Evolutionary conservation across 2,329 filamentous ascomycete species (phyloP).

Genomic region (Plenodomus biglobosus): DNA sequence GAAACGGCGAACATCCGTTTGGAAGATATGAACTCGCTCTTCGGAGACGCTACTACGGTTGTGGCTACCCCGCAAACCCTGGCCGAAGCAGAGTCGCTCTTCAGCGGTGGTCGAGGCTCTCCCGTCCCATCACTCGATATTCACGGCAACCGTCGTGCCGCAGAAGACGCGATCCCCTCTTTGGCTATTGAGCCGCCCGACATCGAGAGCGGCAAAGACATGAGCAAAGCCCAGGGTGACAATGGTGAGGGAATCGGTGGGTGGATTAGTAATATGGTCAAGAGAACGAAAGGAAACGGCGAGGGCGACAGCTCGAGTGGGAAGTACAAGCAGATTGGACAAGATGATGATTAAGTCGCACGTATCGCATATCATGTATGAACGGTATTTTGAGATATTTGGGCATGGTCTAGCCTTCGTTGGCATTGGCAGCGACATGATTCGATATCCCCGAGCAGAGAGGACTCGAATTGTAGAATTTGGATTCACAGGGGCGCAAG

Average conservation of each 20-base stretch:
- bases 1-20: conserved; percentile 94
- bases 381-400: conserved; percentile 24
- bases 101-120: conserved; percentile 69
- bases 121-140: conserved; percentile 77
- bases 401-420: conserved; percentile 19
- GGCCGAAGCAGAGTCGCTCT: conserved; percentile 79
- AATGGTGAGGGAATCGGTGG: conserved; percentile 62
- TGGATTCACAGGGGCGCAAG: conserved; percentile 34
- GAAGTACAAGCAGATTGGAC: conserved; percentile 51
- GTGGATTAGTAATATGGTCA: conserved; percentile 70
- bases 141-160: conserved; percentile 49
- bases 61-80: conserved; percentile 76
- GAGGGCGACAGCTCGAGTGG: conserved; percentile 48
- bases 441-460: conserved; percentile 28
- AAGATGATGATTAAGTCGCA: conserved; percentile 38
- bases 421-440: conserved; percentile 23
- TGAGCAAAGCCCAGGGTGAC: conserved; percentile 29
- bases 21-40: conserved; percentile 94
- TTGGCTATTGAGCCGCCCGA: conserved; percentile 79
- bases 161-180: conserved; percentile 71
- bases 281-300: conserved; percentile 52
- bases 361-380: conserved; percentile 3
- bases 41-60: conserved; percentile 86
- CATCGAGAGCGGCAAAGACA: conserved; percentile 55
- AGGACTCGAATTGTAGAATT: conserved; percentile 20